phyloP scores from a whole-genome alignment of 1,284 basidiomycete species.

The Marasmius fiardii region DNA sequence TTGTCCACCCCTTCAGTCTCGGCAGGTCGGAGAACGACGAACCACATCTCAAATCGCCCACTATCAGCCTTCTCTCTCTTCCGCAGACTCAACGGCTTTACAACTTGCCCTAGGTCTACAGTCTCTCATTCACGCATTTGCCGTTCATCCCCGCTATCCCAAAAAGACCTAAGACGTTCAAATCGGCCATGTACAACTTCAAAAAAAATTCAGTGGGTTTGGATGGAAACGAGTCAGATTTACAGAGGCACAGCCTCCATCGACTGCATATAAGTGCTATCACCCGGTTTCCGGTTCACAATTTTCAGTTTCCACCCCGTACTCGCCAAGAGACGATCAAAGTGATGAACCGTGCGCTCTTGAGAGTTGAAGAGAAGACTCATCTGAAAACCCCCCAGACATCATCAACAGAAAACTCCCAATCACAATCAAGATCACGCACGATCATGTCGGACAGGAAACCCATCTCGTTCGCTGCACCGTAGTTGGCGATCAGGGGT shows the following conservation, averaged over 20 bases:
- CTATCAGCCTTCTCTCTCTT: too few species aligned
- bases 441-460: constrained; percentile 25
- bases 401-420: neutral
- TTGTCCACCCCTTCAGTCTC: too few species aligned
- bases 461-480: constrained; percentile 22
- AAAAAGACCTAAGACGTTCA: too few species aligned
- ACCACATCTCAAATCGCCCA: too few species aligned
- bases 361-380: constrained; percentile 23
- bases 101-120: too few species aligned
- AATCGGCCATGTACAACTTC: too few species aligned
- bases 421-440: constrained; percentile 6
- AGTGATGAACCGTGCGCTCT: constrained; percentile 24
- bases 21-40: too few species aligned
- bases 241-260: neutral
- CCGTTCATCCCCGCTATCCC: too few species aligned
- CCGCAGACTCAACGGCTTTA: too few species aligned
- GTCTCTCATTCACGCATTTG: too few species aligned
- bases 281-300: neutral
- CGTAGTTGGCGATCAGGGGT: constrained; percentile 27
- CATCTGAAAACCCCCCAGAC: constrained; percentile 20
- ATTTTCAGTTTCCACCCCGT: constrained; percentile 24
- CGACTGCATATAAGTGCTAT: neutral
- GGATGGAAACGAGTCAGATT: too few species aligned
- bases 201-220: too few species aligned
- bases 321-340: constrained; percentile 18